A percentile compares a stretch with the other conserved stretches of the same genome.
These are phyloP conservation scores for Themeda triandra DNA, from an alignment of 176 grass and related monocot genomes.

Conservation along the genomic window DNA sequence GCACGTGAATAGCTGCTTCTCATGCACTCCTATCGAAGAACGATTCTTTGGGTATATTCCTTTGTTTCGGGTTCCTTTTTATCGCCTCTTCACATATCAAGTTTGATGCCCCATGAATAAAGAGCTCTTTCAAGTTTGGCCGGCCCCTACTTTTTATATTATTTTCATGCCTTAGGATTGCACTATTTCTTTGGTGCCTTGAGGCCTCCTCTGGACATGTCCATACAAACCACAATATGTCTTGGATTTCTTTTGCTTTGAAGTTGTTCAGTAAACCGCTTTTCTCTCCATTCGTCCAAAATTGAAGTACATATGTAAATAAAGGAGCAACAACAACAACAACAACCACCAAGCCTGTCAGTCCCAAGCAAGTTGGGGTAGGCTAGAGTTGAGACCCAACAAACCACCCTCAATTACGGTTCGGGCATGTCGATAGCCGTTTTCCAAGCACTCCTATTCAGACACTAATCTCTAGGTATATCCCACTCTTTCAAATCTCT, in stretches of 20 bases:
- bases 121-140: not conserved
- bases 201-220: not conserved
- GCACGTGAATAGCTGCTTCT: not conserved
- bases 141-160: not conserved
- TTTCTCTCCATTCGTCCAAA: not conserved
- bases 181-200: not conserved
- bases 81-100: not conserved
- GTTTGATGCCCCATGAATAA: not conserved
- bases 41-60: not conserved
- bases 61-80: not conserved
- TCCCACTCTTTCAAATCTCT: too few species aligned
- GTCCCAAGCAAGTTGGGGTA: too few species aligned
- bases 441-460: too few species aligned
- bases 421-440: too few species aligned
- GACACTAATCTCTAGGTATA: too few species aligned
- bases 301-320: not conserved
- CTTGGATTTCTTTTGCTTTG: not conserved
- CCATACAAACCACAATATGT: not conserved
- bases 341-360: too few species aligned
- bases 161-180: not conserved
- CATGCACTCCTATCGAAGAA: not conserved
- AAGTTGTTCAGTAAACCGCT: not conserved
- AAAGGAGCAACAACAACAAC: not conserved
- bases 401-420: too few species aligned
- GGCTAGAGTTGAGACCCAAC: too few species aligned